Evolutionary conservation across 1,284 basidiomycete genomes (phyloP).

Genomic region (Lentinus polychrous): DNA sequence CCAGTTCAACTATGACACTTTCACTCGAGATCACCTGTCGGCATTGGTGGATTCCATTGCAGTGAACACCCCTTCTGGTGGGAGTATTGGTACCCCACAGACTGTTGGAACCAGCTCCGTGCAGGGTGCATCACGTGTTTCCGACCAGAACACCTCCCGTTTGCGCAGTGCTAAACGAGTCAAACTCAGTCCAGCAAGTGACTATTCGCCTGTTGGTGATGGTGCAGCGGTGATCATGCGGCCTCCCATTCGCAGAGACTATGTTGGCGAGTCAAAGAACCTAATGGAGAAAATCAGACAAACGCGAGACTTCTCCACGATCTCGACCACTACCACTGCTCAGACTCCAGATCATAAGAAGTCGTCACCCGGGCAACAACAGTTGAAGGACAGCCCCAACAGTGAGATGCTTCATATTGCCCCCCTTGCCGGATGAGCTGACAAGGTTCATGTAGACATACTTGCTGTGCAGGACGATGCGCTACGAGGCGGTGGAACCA

Average conservation of each 20-base stretch:
- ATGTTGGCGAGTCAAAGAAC: conserved; percentile 63
- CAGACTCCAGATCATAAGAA: conserved; percentile 16
- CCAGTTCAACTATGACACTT: conserved; percentile 90
- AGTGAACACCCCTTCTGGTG: conserved; percentile 64
- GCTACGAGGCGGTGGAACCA: neutral
- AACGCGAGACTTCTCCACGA: conserved; percentile 66
- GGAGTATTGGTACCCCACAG: conserved; percentile 27
- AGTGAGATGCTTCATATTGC: neutral
- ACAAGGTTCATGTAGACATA: neutral
- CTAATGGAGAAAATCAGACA: conserved; percentile 73
- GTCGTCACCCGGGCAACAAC: neutral
- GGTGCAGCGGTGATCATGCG: conserved; percentile 42
- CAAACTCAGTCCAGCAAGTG: conserved; percentile 57
- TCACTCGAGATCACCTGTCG: conserved; percentile 86
- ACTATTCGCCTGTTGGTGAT: conserved; percentile 39
- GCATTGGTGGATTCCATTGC: conserved; percentile 88
- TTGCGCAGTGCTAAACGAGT: conserved; percentile 70
- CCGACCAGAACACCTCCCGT: conserved; percentile 49
- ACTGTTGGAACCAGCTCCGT: conserved; percentile 18
- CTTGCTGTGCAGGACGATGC: conserved; percentile 5
- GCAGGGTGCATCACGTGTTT: conserved; percentile 38
- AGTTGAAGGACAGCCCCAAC: neutral
- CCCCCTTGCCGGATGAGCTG: neutral
- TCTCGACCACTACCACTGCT: conserved; percentile 45
- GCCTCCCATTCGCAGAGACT: conserved; percentile 42